Conservation (phyloP, 352 stramenopile species). For the Phytophthora niederhauseri region DNA sequence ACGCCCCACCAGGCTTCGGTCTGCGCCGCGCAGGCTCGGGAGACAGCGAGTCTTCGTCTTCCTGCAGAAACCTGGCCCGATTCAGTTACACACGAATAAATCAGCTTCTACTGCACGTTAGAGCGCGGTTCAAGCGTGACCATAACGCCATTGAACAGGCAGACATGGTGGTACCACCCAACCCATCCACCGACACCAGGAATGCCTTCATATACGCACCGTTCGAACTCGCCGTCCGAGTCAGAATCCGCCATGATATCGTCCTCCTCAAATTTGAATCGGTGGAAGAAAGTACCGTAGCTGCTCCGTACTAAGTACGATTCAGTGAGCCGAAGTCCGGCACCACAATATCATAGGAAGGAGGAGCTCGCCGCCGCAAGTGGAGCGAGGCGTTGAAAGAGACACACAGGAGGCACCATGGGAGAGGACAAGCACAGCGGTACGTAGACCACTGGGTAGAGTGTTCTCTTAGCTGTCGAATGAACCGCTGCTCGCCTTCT, state of each 20-base stretch:
- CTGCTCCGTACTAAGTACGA: constrained; percentile 21
- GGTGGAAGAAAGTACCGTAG: constrained; percentile 21
- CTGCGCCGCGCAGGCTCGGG: constrained; percentile 32
- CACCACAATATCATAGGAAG: constrained; percentile 17
- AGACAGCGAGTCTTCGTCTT: constrained; percentile 61
- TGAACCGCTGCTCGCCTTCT: neutral
- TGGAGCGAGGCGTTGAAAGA: constrained; percentile 7
- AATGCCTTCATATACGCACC: constrained; percentile 35
- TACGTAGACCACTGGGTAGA: constrained; percentile 15
- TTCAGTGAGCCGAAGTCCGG: neutral
- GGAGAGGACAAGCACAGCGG: constrained; percentile 51
- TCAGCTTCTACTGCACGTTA: constrained; percentile 12
- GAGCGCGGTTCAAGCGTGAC: constrained; percentile 8
- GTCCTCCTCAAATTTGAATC: constrained; percentile 6
- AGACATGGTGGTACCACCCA: neutral
- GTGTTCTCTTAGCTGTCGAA: neutral
- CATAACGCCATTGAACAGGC: neutral
- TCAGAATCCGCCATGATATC: constrained; percentile 38
- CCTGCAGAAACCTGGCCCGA: constrained; percentile 53
- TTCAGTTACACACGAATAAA: constrained; percentile 13
- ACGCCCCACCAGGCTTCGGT: constrained; percentile 6
- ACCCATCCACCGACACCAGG: neutral
- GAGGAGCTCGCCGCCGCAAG: constrained; percentile 1
- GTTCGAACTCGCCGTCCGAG: constrained; percentile 68
- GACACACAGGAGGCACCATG: constrained; percentile 31